phyloP scores from a whole-genome alignment of 2,329 filamentous ascomycete species.

The Raffaelea albimanens region DNA sequence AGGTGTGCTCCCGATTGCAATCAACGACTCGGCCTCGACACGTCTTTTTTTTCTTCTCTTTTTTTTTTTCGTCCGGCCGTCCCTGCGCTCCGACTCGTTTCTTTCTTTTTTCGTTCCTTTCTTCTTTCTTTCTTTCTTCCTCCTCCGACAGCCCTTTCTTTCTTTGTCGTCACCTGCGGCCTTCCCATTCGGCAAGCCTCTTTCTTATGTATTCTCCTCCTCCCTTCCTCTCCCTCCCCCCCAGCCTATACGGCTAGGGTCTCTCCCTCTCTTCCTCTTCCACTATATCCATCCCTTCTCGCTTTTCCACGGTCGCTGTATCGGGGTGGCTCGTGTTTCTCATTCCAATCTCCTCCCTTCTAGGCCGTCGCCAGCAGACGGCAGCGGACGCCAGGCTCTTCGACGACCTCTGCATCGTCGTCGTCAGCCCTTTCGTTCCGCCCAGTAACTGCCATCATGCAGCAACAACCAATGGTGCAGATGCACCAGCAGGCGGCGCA shows the following conservation, averaged over 20 bases:
- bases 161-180: not conserved
- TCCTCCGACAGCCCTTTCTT: not conserved
- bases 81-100: not conserved
- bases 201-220: conserved; percentile 9
- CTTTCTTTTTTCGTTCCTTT: not conserved
- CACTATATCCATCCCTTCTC: not conserved
- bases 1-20: no score
- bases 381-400: no score
- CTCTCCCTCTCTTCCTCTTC: not conserved
- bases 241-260: conserved; percentile 15
- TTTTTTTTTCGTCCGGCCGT: not conserved
- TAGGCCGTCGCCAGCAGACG: not conserved
- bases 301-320: no score
- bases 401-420: not conserved
- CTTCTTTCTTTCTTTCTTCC: not conserved
- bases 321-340: not conserved
- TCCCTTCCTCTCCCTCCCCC: conserved; percentile 8
- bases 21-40: not conserved
- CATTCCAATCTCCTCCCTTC: not conserved
- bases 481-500: conserved; percentile 40
- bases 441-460: not conserved
- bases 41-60: not conserved
- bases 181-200: not conserved
- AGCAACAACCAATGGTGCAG: conserved; percentile 41
- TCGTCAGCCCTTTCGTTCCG: not conserved